Percentiles rank a stretch among this genome's conserved stretches.
Conservation (phyloP, 257 asterid genomes). For the Scutellaria barbata region DNA sequence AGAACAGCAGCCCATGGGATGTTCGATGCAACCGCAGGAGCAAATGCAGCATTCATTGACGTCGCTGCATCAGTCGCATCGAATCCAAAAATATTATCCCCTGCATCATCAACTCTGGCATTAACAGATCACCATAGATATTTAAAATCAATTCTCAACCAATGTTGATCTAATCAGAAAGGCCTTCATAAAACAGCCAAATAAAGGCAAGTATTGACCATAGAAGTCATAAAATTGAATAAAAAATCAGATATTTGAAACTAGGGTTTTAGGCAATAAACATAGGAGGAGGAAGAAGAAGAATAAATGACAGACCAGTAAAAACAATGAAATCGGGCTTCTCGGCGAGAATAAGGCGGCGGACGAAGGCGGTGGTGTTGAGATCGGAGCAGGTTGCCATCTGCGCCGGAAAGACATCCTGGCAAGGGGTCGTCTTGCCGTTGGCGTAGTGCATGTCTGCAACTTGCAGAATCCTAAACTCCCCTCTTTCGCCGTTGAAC, state of each 20-base stretch:
- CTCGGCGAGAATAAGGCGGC: slow-evolving; percentile 72
- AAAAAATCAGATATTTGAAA: not conserved
- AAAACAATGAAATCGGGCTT: slow-evolving; percentile 83
- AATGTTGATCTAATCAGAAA: not conserved
- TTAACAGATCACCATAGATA: not conserved
- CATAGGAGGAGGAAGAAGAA: not conserved
- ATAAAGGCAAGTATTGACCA: too few species aligned
- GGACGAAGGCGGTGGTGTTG: slow-evolving; percentile 82
- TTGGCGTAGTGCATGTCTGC: slow-evolving; percentile 93
- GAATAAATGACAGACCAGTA: slow-evolving; percentile 55
- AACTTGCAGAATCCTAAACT: slow-evolving; percentile 84
- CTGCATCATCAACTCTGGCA: slow-evolving; percentile 44
- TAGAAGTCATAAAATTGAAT: not conserved
- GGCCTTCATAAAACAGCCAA: too few species aligned
- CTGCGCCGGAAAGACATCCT: slow-evolving; percentile 69
- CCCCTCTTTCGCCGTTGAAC: slow-evolving; percentile 63
- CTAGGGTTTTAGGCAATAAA: not conserved
- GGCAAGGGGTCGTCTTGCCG: slow-evolving; percentile 72
- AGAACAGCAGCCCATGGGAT: slow-evolving; percentile 95
- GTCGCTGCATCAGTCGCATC: slow-evolving; percentile 73
- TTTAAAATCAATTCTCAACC: not conserved
- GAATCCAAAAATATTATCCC: slow-evolving; percentile 82
- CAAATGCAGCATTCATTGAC: slow-evolving; percentile 86
- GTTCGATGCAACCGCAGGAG: slow-evolving; percentile 69
- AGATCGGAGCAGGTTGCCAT: slow-evolving; percentile 76